A percentile compares a stretch with the other conserved stretches of the same genome.
phyloP scores from a whole-genome alignment of 179 eudicot genomes.

The Camellia oleifera region DNA sequence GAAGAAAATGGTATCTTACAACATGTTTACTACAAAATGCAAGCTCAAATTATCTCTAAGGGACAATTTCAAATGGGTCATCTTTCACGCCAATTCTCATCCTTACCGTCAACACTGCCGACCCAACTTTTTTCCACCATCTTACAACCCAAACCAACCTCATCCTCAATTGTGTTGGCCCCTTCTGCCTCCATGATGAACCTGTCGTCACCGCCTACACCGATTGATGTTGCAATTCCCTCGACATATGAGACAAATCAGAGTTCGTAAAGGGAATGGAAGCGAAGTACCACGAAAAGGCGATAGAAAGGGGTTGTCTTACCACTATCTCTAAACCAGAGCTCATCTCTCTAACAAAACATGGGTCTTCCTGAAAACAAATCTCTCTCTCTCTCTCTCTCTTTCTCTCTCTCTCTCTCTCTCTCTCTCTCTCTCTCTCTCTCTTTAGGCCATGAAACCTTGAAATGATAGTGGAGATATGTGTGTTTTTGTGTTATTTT shows the following conservation, averaged over 20 bases:
- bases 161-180: slow-evolving; percentile 77
- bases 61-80: slow-evolving; percentile 60
- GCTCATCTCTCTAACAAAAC: too few relatives aligned
- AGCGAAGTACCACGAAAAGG: slow-evolving; percentile 42
- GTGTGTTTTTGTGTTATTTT: too few relatives aligned
- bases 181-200: slow-evolving; percentile 61
- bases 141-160: slow-evolving; percentile 42
- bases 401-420: too few relatives aligned
- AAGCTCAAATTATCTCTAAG: slow-evolving; percentile 51
- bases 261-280: slow-evolving; percentile 86
- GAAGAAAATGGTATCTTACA: slow-evolving; percentile 57
- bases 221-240: slow-evolving; percentile 56
- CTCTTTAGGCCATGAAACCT: too few relatives aligned
- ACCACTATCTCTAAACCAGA: too few relatives aligned
- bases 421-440: too few relatives aligned
- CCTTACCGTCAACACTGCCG: slow-evolving; percentile 54
- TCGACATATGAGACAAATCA: slow-evolving; percentile 83
- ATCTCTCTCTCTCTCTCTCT: too few relatives aligned
- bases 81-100: slow-evolving; percentile 31
- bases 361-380: too few relatives aligned
- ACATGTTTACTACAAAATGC: slow-evolving; percentile 55
- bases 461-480: too few relatives aligned
- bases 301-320: slow-evolving; percentile 39
- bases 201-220: slow-evolving; percentile 66
- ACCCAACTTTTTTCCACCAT: slow-evolving; percentile 35